A percentile compares a stretch with the other conserved stretches of the same genome.
phyloP scores from a whole-genome alignment of 1,284 basidiomycete genomes.

The Puccinia novopanici region DNA sequence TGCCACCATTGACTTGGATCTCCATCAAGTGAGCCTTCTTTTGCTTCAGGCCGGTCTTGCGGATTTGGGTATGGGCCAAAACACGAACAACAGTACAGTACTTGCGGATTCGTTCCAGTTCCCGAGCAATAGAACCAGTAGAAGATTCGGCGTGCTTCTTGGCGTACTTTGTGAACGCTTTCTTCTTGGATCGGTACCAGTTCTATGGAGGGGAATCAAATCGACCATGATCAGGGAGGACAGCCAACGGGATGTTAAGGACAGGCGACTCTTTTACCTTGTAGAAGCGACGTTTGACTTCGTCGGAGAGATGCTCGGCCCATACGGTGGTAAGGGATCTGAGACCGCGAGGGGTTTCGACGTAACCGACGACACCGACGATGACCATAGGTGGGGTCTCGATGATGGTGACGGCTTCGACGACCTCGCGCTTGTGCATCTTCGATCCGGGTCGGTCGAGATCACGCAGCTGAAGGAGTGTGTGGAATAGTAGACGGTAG shows the following conservation, averaged over 20 bases:
- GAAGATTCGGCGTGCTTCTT: conserved; percentile 90
- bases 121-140: conserved; percentile 80
- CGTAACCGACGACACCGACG: conserved; percentile 98
- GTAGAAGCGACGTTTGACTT: conserved; percentile 99
- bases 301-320: conserved; percentile 71
- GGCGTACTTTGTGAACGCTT: conserved; percentile 82
- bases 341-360: conserved; percentile 98
- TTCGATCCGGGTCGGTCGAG: conserved; percentile 98
- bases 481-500: too few relatives aligned
- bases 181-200: conserved; percentile 99
- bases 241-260: background rate
- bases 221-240: background rate
- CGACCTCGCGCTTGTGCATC: conserved; percentile 99
- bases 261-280: conserved; percentile 61
- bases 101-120: conserved; percentile 99
- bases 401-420: conserved; percentile 93
- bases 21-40: conserved; percentile 99
- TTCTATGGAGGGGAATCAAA: conserved; percentile 63
- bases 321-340: conserved; percentile 75
- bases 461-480: conserved; percentile 71
- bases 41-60: conserved; percentile 95
- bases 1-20: conserved; percentile 99
- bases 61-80: conserved; percentile 93
- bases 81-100: conserved; percentile 99
- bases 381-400: conserved; percentile 97